Evolutionary conservation across 2,329 filamentous ascomycete species (phyloP).

Genomic region (Tolypocladium inflatum): DNA sequence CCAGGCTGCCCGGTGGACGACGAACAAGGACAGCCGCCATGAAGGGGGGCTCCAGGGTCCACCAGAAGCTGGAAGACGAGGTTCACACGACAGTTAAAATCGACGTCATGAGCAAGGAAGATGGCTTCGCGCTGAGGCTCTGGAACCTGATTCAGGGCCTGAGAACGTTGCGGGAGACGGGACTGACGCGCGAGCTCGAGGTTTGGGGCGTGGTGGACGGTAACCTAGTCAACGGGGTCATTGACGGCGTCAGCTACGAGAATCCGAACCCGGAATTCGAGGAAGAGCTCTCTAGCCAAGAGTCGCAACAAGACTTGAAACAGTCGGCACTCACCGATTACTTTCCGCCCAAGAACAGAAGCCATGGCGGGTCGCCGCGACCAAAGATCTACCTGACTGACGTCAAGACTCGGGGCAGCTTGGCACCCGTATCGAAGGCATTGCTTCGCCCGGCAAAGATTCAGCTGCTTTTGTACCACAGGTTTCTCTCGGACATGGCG

Average conservation of each 20-base stretch:
- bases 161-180: constrained; percentile 59
- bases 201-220: constrained; percentile 81
- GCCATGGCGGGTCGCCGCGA: not conserved
- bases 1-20: constrained; percentile 58
- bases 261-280: constrained; percentile 68
- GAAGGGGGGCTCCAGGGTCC: constrained; percentile 70
- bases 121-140: constrained; percentile 69
- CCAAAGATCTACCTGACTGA: constrained; percentile 66
- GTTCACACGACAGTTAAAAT: constrained; percentile 71
- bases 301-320: constrained; percentile 13
- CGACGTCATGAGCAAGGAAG: constrained; percentile 64
- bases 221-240: constrained; percentile 78
- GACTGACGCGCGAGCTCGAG: constrained; percentile 66
- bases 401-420: constrained; percentile 70
- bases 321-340: constrained; percentile 32
- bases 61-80: constrained; percentile 76
- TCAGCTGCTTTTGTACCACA: constrained; percentile 85
- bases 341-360: constrained; percentile 19
- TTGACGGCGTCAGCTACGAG: constrained; percentile 73
- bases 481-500: constrained; percentile 69
- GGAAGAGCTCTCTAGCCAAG: constrained; percentile 36
- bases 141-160: constrained; percentile 91
- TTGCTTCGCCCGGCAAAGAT: constrained; percentile 70
- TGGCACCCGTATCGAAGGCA: constrained; percentile 53
- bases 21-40: constrained; percentile 73